phyloP scores from a whole-genome alignment of 1,139 yeast species.

The Starmera stellimalicola region DNA sequence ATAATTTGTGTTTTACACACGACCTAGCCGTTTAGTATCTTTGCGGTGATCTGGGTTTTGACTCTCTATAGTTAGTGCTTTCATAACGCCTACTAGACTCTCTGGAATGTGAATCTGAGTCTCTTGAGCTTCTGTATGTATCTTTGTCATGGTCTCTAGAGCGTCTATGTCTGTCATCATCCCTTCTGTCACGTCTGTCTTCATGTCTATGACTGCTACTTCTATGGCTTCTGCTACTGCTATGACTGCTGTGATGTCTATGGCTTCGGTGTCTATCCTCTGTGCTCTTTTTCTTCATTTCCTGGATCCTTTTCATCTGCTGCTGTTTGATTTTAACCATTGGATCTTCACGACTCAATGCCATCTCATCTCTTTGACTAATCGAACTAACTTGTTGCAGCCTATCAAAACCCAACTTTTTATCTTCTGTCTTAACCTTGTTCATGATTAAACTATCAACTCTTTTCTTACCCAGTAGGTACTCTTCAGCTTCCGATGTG shows the following conservation, averaged over 20 bases:
- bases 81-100: no score
- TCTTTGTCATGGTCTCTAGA: constrained; percentile 2
- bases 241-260: constrained; percentile 1
- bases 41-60: no score
- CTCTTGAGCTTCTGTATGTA: not conserved
- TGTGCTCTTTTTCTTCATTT: constrained; percentile 3
- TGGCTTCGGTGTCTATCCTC: constrained; percentile 1
- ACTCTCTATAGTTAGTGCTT: no score
- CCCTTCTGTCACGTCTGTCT: constrained; percentile 5
- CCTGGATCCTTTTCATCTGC: constrained; percentile 24
- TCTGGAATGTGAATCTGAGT: no score
- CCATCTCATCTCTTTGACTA: constrained; percentile 17
- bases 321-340: constrained; percentile 37
- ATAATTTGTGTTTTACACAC: no score
- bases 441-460: constrained; percentile 28
- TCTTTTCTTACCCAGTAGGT: constrained; percentile 39
- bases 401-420: constrained; percentile 15
- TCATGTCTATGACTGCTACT: constrained; percentile 1
- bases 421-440: constrained; percentile 5
- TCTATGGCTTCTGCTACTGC: constrained; percentile 1
- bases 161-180: constrained; percentile 3
- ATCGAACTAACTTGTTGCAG: constrained; percentile 5
- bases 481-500: constrained; percentile 32
- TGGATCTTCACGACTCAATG: constrained; percentile 41
- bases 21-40: no score